Evolutionary conservation across 176 grass and related monocot species (phyloP).

Genomic region (Eleusine coracana): DNA sequence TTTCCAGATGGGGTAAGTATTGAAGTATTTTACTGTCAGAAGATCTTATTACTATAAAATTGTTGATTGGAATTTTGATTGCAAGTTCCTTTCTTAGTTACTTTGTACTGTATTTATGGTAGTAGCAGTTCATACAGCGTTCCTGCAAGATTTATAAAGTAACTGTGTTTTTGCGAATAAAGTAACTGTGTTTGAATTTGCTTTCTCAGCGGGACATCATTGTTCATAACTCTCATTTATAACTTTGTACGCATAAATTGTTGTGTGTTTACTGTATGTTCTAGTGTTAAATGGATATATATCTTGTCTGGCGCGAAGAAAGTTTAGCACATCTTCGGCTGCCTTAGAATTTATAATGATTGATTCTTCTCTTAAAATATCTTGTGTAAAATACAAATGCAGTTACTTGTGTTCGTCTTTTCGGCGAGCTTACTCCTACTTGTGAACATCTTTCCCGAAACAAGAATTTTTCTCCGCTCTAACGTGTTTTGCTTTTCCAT

Average conservation of each 20-base stretch:
- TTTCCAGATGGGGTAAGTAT: constrained; percentile 38
- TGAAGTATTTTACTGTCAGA: constrained; percentile 40
- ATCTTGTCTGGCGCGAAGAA: too few species aligned
- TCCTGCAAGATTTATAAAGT: not conserved
- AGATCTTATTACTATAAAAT: constrained; percentile 43
- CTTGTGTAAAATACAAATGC: too few species aligned
- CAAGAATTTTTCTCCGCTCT: not conserved
- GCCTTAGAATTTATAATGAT: not conserved
- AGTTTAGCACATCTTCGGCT: not conserved
- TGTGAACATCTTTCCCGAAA: too few species aligned
- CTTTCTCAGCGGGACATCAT: not conserved
- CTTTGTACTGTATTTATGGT: constrained; percentile 6
- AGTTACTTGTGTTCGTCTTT: too few species aligned
- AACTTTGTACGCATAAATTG: not conserved
- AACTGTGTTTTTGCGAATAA: too few species aligned
- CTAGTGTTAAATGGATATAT: not conserved
- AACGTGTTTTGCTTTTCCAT: constrained; percentile 10
- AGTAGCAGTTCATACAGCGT: not conserved
- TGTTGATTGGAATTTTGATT: constrained; percentile 23
- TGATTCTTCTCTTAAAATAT: too few species aligned
- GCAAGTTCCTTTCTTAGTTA: not conserved
- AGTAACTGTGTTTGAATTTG: not conserved
- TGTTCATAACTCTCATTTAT: not conserved
- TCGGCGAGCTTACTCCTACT: too few species aligned
- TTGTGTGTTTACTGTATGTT: not conserved